Base-by-base conservation (phyloP, 345 rosid genomes). In the Aegle marmelos region DNA sequence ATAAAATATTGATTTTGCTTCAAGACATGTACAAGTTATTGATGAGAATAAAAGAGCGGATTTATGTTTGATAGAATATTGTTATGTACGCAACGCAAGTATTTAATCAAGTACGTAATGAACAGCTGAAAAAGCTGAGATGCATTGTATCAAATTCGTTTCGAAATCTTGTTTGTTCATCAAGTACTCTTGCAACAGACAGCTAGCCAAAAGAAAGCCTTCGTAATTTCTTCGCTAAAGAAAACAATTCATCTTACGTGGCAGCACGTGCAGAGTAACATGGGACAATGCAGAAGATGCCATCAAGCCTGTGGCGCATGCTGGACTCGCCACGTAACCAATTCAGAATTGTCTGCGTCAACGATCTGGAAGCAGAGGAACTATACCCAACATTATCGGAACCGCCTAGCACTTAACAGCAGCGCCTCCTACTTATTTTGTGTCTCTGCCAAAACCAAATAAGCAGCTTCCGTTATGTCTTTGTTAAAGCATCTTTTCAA, bases 401-500 rank as follows among this genome's bases (percentile, higher is more conserved):
- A 58, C 58, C 17, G 57, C n/a, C 21, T 53, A 5, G 22, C 57
- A 53, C 50, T 53, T 53, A 2, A 7, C 57, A 17, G 22, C 57
- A 11, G 5, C 17, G 3, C 22, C 22, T 17, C 57, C 17, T 53
- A 4, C 7, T 53, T 53, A 16, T 53, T 22, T 53, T 53, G 21
- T 53, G 57, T 53, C 57, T 53, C 57, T 53, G 57, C 21, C 17
- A 53, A 53, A 53, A 5, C 22, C 22, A 53, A 53, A 17, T 0
- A 17, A 6, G 57, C 50, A 28, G 34, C 24, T 37, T n/a, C 53
- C 76, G 70, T n/a, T 25, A 91, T 88, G 94, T 73, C 76, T 28
- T 70, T 87, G 80, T 84, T 85, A 77, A 81, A 78, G 70, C 82
- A 74, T 77, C 76, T 88, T 27, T 30, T 81, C 63, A 82, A 71